phyloP scores from a whole-genome alignment of 495 filamentous ascomycete species.

The Neurospora sp. region DNA sequence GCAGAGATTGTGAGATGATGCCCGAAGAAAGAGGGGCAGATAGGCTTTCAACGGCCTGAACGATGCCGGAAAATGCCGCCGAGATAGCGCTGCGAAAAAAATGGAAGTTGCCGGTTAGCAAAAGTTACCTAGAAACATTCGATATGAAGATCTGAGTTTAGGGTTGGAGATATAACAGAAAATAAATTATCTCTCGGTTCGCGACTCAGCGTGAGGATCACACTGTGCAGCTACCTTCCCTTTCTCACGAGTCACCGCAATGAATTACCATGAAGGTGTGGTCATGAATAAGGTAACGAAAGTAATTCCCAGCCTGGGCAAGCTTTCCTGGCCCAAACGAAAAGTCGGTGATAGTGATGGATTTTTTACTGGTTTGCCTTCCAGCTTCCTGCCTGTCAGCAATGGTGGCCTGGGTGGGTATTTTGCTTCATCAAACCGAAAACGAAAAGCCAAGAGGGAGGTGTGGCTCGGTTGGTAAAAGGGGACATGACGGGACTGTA shows the following conservation, averaged over 20 bases:
- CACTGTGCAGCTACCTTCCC: background rate
- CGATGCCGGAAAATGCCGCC: background rate
- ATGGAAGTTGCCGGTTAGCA: background rate
- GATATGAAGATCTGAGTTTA: background rate
- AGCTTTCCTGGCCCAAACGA: background rate
- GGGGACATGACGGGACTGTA: background rate
- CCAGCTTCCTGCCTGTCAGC: background rate
- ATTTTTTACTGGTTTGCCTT: background rate
- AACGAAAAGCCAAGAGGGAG: background rate
- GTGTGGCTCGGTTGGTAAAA: background rate
- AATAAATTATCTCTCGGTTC: background rate
- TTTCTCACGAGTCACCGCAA: background rate
- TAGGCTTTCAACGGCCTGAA: background rate
- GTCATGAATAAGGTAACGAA: background rate
- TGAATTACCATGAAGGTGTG: background rate
- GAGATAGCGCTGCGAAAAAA: background rate
- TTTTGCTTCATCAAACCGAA: background rate
- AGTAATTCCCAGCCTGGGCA: background rate
- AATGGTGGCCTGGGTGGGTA: background rate
- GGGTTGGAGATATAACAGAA: background rate
- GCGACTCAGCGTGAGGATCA: background rate
- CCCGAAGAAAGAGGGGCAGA: background rate
- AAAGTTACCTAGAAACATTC: background rate
- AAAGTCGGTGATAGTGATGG: background rate
- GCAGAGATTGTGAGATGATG: background rate